Percentiles rank a stretch among this genome's conserved stretches.
Evolutionary conservation across 441 rosid genomes (phyloP).

Genomic region (Biscutella laevigata): DNA sequence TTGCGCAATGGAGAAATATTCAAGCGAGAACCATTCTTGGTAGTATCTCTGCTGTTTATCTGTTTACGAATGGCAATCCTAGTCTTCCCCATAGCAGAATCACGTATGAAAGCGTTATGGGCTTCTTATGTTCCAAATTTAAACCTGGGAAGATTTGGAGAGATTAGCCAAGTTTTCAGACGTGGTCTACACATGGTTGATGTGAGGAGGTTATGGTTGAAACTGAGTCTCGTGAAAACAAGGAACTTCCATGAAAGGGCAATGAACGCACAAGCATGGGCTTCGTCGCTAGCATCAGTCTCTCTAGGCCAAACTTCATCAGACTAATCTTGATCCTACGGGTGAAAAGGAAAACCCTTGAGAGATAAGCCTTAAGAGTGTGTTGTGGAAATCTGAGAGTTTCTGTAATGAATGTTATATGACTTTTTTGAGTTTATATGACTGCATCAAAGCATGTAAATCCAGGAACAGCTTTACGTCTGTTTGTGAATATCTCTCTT

Average conservation of each 20-base stretch:
- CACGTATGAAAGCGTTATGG: constrained; percentile 54
- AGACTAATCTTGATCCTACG: constrained; percentile 32
- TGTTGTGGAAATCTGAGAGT: constrained; percentile 18
- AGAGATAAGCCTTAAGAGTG: constrained; percentile 12
- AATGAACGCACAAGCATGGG: constrained; percentile 68
- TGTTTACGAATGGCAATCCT: constrained; percentile 37
- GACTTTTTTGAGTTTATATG: constrained; percentile 16
- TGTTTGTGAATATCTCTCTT: constrained; percentile 22
- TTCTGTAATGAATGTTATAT: constrained; percentile 9
- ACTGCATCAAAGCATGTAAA: constrained; percentile 19
- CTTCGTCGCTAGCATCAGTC: constrained; percentile 83
- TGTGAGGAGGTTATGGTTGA: constrained; percentile 72
- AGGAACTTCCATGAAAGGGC: constrained; percentile 72
- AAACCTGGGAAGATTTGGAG: constrained; percentile 77
- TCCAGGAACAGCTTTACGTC: constrained; percentile 19
- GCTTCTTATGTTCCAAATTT: constrained; percentile 45
- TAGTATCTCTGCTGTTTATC: constrained; percentile 41
- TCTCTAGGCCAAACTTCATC: constrained; percentile 69
- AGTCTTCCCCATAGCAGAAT: constrained; percentile 36
- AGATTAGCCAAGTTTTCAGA: constrained; percentile 56
- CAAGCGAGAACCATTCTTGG: constrained; percentile 52
- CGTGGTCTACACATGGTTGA: constrained; percentile 60
- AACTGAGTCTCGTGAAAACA: constrained; percentile 50
- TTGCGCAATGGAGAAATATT: constrained; percentile 32
- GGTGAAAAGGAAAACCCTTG: neutral